A percentile compares a stretch with the other conserved stretches of the same genome.
phyloP scores from a whole-genome alignment of 495 filamentous ascomycete genomes.

The Sabuloglossum arenarium region DNA sequence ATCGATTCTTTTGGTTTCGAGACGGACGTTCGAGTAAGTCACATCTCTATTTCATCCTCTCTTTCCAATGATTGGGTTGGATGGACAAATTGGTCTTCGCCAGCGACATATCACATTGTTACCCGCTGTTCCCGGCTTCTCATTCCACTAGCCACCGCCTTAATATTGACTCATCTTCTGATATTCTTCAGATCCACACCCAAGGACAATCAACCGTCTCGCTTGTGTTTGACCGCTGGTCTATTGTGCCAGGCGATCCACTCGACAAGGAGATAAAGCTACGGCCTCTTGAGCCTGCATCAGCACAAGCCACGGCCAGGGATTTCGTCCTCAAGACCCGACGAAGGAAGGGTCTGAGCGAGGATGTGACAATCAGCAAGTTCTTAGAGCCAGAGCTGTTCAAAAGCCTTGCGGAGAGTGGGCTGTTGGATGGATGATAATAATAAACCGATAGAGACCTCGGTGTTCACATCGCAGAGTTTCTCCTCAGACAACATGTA shows the following conservation, averaged over 20 bases:
- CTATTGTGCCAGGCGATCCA: slow-evolving; percentile 84
- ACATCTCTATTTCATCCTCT: background rate
- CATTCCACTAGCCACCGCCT: background rate
- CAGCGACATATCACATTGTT: background rate
- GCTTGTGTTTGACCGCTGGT: slow-evolving; percentile 93
- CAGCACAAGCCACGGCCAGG: slow-evolving; percentile 66
- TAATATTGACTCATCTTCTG: background rate
- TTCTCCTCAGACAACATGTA: background rate
- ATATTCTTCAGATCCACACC: slow-evolving; percentile 45
- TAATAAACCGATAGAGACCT: background rate
- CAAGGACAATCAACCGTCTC: slow-evolving; percentile 78
- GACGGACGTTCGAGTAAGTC: slow-evolving; percentile 53
- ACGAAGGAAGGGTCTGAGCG: slow-evolving; percentile 76
- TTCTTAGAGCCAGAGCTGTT: slow-evolving; percentile 91
- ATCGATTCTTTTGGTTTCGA: slow-evolving; percentile 97
- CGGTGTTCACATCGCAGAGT: background rate
- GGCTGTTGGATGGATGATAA: slow-evolving; percentile 46
- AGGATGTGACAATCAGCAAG: slow-evolving; percentile 87
- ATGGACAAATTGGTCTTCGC: too few species aligned
- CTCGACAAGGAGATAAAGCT: slow-evolving; percentile 70
- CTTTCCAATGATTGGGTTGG: background rate
- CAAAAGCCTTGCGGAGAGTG: slow-evolving; percentile 69
- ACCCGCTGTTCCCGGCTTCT: too few species aligned
- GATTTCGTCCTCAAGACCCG: slow-evolving; percentile 96
- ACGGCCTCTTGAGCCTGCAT: slow-evolving; percentile 68